Conservation (phyloP, 257 asterid genomes). For the Buddleja alternifolia region DNA sequence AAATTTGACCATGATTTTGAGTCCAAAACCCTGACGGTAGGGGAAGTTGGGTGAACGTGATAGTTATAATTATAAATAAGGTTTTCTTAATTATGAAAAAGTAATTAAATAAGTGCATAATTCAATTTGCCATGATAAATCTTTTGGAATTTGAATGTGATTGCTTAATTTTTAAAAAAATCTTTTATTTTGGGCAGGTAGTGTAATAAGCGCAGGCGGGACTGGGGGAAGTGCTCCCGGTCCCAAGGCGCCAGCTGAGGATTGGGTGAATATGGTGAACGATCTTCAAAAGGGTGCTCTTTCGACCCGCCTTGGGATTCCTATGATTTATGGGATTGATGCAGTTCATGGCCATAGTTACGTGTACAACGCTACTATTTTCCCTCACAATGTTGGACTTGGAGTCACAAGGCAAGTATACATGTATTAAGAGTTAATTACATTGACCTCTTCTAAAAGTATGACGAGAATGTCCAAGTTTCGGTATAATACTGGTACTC, state of each 20-base stretch:
- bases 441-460: no score
- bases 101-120: no score
- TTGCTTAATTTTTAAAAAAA: not conserved
- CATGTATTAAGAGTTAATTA: no score
- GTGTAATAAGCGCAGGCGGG: conserved; percentile 65
- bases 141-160: not conserved
- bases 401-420: conserved; percentile 56
- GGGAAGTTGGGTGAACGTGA: no score
- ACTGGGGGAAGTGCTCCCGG: conserved; percentile 54
- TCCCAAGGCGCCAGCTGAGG: conserved; percentile 44
- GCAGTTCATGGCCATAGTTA: conserved; percentile 61
- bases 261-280: conserved; percentile 58
- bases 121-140: no score
- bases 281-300: conserved; percentile 54
- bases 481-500: no score
- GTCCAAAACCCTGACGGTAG: no score
- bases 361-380: conserved; percentile 58
- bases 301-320: conserved; percentile 61
- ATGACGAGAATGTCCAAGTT: no score
- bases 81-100: no score
- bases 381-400: conserved; percentile 69
- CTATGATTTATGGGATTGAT: conserved; percentile 53
- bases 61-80: no score
- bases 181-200: conserved; percentile 40
- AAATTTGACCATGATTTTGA: no score